Evolutionary conservation across 768 basidiomycete genomes (phyloP), one percentile per base, ranked within the genome.

Genomic region (Amanita muscaria): DNA sequence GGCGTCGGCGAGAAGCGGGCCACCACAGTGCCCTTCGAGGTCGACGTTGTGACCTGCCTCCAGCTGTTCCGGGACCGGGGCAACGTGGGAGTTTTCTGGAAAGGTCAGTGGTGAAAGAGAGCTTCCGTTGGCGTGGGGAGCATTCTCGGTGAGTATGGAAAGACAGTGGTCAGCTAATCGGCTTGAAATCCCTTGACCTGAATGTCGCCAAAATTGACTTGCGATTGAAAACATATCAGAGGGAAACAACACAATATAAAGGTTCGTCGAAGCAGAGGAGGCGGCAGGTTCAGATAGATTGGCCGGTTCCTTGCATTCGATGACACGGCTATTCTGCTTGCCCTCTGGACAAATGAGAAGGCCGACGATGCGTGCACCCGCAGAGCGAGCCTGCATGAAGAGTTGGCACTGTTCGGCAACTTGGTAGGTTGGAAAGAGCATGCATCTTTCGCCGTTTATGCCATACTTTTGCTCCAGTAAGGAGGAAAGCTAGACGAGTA

Each of bases 181-280:
- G 49, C 88, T 91, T 3, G 87, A 90, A 31, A 99, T 81, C 1
- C 93, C 92, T 47, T 85, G 66, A 0, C 94, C 94, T 0, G 85
- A 79, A 59, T 97, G 94, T 53, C 97, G 93, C 94, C 94, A 98
- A 63, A 93, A 97, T 59, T 90, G 74, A 59, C 87, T 94, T 6
- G 88, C 90, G 5, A 83, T 59, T 6, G 72, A 55, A 53, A 73
- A 81, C 3, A 73, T 61, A 3, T 77, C 71, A 2, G 65, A 60
- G 5, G 82, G 79, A 58, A 92, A 88, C 12, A 99, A 64, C 1
- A 82, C 81, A 51, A 93, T 86, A 59, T 94, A 83, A 1, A 99
- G 70, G 46, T 87, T 79, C 30, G 48, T 36, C 48, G 54, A 52
- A 56, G 50, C 51, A 48, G 15, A n/a, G 11, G 16, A 14, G 25